Conservation (phyloP, 768 basidiomycete genomes). For the Leccinum incarnatum region DNA sequence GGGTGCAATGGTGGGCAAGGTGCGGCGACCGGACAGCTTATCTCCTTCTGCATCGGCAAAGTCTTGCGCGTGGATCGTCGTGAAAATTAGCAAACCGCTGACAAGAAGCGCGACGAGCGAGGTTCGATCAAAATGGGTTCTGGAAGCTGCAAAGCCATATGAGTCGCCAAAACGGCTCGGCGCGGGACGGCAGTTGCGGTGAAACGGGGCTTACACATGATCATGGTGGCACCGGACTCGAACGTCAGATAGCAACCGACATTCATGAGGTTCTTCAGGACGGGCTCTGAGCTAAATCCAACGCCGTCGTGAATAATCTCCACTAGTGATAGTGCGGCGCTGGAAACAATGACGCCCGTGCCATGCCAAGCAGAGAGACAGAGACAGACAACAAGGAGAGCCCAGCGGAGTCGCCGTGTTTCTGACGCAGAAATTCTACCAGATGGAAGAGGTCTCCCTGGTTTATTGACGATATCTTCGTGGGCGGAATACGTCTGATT, state of each 20-base stretch:
- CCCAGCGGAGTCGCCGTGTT: slow-evolving; percentile 32
- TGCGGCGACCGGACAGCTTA: slow-evolving; percentile 26
- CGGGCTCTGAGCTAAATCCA: slow-evolving; percentile 23
- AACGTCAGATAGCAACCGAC: slow-evolving; percentile 33
- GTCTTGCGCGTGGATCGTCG: slow-evolving; percentile 39
- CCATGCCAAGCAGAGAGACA: slow-evolving; percentile 21
- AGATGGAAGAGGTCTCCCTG: slow-evolving; percentile 38
- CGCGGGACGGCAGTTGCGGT: background rate
- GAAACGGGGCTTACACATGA: slow-evolving; percentile 20
- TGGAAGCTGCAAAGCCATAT: background rate
- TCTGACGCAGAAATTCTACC: slow-evolving; percentile 26
- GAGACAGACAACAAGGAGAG: slow-evolving; percentile 28
- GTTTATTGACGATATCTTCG: slow-evolving; percentile 35
- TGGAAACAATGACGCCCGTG: slow-evolving; percentile 17
- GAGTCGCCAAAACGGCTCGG: background rate
- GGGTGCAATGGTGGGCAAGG: slow-evolving; percentile 27
- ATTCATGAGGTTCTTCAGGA: slow-evolving; percentile 32
- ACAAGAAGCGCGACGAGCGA: slow-evolving; percentile 20
- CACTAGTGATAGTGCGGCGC: slow-evolving; percentile 21
- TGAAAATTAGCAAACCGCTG: slow-evolving; percentile 31
- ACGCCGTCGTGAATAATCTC: slow-evolving; percentile 32
- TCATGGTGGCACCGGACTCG: slow-evolving; percentile 34
- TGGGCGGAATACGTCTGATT: slow-evolving; percentile 28
- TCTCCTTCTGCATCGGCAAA: slow-evolving; percentile 35
- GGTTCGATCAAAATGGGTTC: slow-evolving; percentile 7